Base-by-base conservation (phyloP, 1,139 yeast genomes). In the Saccharomyces hybrid region DNA sequence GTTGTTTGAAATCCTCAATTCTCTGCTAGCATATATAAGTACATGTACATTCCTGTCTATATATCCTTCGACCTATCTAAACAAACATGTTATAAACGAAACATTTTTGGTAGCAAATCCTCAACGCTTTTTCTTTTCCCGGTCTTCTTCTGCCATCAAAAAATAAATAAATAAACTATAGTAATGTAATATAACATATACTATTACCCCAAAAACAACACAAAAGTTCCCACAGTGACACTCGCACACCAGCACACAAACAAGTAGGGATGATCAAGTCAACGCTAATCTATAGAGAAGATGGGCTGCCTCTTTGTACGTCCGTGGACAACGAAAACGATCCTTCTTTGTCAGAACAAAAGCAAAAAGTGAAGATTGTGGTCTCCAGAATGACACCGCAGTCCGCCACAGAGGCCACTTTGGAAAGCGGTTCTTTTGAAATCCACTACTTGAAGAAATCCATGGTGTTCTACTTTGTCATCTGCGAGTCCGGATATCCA, bases 281-380 rank as follows among this genome's bases (percentile, higher is more conserved):
- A 1, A 86, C 93, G 0, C 73, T 85, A 54, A 81, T 86, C 31
- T 86, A 83, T 68, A 77, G 91, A 65, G 78, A 82, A 51, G 91
- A 85, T 65, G 88, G 89, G 2, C 83, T 90, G 56, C 97, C 98
- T 19, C 77, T 91, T 56, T 84, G 95, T 59, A 96, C 96, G n/a
- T 87, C 96, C 1, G 93, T 89, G 14, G 98, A 91, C 66, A 96
- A 90, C 62, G 86, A 84, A 60, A 78, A 78, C 53, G 80, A 78
- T 53, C 71, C 71, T 46, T 73, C 76, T 12, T 75, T 91, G 53
- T 69, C 77, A 47, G 95, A 88, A 58, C 93, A 88, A 68, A 91
- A 91, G 78, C 83, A 86, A 69, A 89, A 89, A 70, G 82, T 90
- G 64, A 91, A 93, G 73, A 75, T 86, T 58, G 77, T 93, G 54